These are phyloP conservation scores for Puccinia polysora DNA, from an alignment of 1,284 basidiomycete species.

Conservation along the genomic window DNA sequence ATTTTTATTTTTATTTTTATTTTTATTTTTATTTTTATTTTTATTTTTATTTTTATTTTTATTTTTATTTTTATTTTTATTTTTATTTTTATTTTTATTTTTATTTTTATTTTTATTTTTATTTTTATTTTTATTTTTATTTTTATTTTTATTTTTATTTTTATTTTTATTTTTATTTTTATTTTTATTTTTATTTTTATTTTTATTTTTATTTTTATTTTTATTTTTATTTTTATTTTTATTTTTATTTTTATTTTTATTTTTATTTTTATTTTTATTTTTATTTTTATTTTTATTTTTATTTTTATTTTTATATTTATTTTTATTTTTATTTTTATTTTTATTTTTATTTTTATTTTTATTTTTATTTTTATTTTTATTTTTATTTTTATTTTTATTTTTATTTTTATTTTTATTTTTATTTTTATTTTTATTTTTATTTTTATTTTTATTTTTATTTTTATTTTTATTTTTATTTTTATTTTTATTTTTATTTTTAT, in stretches of 20 bases:
- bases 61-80: not conserved
- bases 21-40: not conserved
- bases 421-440: not conserved
- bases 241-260: too few species aligned
- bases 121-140: not conserved
- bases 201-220: too few species aligned
- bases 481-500: not conserved
- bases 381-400: not conserved
- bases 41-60: not conserved
- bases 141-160: too few species aligned
- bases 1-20: too few species aligned
- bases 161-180: too few species aligned
- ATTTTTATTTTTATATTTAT: too few species aligned
- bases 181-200: too few species aligned
- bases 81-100: not conserved
- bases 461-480: not conserved
- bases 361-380: not conserved
- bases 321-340: conserved; percentile 1
- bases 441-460: not conserved
- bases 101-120: not conserved
- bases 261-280: too few species aligned
- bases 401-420: not conserved
- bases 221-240: too few species aligned
- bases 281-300: too few species aligned
- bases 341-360: not conserved